Percentiles rank a stretch among this genome's conserved stretches.
These are phyloP conservation scores for Stemphylium lycopersici DNA, from an alignment of 2,329 filamentous ascomycete genomes.

Conservation along the genomic window DNA sequence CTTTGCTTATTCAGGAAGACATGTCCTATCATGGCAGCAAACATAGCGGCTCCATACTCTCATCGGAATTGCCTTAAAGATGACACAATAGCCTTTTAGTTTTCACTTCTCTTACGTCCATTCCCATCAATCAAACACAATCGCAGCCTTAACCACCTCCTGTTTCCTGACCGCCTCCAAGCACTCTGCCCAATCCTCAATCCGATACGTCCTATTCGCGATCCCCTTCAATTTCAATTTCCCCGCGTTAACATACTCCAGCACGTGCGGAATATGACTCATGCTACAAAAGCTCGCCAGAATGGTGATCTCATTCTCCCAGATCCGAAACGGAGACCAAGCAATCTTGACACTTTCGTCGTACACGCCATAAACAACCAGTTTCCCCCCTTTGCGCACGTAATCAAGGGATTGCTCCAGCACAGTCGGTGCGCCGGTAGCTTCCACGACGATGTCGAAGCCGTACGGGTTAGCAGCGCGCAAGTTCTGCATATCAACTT, in stretches of 20 bases:
- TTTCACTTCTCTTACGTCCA: not conserved
- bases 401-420: slow-evolving; percentile 75
- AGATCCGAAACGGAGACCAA: slow-evolving; percentile 76
- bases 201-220: slow-evolving; percentile 73
- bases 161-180: slow-evolving; percentile 75
- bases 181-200: slow-evolving; percentile 75
- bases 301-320: slow-evolving; percentile 71
- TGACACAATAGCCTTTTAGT: too few relatives aligned
- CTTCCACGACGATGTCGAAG: slow-evolving; percentile 75
- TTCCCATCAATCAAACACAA: slow-evolving; percentile 63
- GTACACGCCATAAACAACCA: slow-evolving; percentile 76
- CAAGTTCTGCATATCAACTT: slow-evolving; percentile 63
- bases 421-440: slow-evolving; percentile 71
- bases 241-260: slow-evolving; percentile 59
- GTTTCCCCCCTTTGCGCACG: slow-evolving; percentile 71
- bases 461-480: slow-evolving; percentile 71
- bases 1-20: too few relatives aligned
- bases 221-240: slow-evolving; percentile 70
- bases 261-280: slow-evolving; percentile 45
- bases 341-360: slow-evolving; percentile 65
- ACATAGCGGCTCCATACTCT: too few relatives aligned
- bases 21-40: too few relatives aligned
- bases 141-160: slow-evolving; percentile 75
- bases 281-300: slow-evolving; percentile 73
- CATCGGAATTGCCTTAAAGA: too few relatives aligned